Evolutionary conservation across 2,329 filamentous ascomycete genomes (phyloP).

Genomic region (Arthrobotrys musiformis): DNA sequence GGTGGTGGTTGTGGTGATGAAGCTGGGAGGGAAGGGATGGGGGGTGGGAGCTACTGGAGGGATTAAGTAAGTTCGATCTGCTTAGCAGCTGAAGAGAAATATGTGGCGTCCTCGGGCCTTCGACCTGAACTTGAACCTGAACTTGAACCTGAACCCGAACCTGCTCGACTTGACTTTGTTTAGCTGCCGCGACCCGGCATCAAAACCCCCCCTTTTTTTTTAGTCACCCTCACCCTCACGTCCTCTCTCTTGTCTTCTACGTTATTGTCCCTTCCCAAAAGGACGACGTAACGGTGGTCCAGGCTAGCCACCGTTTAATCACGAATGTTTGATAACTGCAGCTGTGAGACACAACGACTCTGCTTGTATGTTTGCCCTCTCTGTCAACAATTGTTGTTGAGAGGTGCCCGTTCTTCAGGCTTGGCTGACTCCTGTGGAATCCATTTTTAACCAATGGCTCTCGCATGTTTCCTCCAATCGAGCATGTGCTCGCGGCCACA

Average conservation of each 20-base stretch:
- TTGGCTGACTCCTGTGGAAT: constrained; percentile 27
- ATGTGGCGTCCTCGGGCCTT: constrained; percentile 36
- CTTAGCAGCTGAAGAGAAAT: constrained; percentile 27
- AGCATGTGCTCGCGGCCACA: constrained; percentile 51
- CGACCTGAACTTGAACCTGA: not conserved
- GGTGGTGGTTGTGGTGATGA: not conserved
- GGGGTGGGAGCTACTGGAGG: not conserved
- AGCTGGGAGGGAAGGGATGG: not conserved
- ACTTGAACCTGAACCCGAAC: not conserved
- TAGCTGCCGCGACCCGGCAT: constrained; percentile 1
- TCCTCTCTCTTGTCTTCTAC: not conserved
- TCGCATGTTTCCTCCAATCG: constrained; percentile 46
- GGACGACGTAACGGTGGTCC: constrained; percentile 11
- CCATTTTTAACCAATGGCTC: constrained; percentile 54
- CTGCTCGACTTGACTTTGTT: no score
- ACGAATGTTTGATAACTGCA: constrained; percentile 9
- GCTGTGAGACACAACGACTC: not conserved
- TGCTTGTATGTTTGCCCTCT: not conserved
- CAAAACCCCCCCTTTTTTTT: constrained; percentile 2
- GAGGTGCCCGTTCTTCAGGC: constrained; percentile 8
- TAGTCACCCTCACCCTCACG: no score
- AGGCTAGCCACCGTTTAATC: not conserved
- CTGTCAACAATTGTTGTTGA: constrained; percentile 6
- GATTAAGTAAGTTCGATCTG: constrained; percentile 18
- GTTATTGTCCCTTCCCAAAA: not conserved